Evolutionary conservation across 2,329 filamentous ascomycete genomes (phyloP), one percentile per base, ranked within the genome.

Genomic region (Aspergillus pseudoterreus): DNA sequence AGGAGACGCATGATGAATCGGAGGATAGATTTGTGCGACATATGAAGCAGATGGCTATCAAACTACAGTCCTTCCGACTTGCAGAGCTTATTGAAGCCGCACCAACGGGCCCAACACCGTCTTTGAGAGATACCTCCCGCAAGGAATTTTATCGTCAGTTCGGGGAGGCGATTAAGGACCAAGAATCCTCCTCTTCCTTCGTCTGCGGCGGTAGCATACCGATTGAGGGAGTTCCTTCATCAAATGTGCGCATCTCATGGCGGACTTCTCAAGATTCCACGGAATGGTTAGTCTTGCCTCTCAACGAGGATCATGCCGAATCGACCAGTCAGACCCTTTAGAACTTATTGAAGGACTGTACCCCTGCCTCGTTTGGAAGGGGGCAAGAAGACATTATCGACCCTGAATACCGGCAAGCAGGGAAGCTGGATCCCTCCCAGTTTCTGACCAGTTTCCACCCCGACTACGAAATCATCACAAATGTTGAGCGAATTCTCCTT

Each of bases 401-500:
- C 51, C 75, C 79, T 49, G 62, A 63, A 0, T 82, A 83, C 51
- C 74, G 82, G 15, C 79, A 77, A 51, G 82, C 81, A 0, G 62
- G 65, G 1, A 78, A 81, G 59, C 59, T 85, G n/a, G 75, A 82
- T n/a, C 52, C 62, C 0, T 45, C 64, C 0, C 56, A 64, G 0
- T 85, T 84, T 47, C 72, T 65, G 0, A 75, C 71, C 3, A 75
- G 66, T 49, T 82, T 85, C 56, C 72, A 75, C 46, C 81, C 80
- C 4, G 67, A 76, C 10, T 59, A 71, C 6, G 78, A 80, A 0
- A 80, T 85, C n/a, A 57, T 84, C 2, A 75, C 82, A 48, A 65
- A 68, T 0, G 63, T 83, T 10, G 72, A 72, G 1, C 75, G 82
- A 48, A 53, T 71, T 0, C 68, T 84, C 0, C 61, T 80, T 9